These are phyloP conservation scores for Naganishia sp. DNA, from an alignment of 1,284 basidiomycete genomes.

Conservation along the genomic window DNA sequence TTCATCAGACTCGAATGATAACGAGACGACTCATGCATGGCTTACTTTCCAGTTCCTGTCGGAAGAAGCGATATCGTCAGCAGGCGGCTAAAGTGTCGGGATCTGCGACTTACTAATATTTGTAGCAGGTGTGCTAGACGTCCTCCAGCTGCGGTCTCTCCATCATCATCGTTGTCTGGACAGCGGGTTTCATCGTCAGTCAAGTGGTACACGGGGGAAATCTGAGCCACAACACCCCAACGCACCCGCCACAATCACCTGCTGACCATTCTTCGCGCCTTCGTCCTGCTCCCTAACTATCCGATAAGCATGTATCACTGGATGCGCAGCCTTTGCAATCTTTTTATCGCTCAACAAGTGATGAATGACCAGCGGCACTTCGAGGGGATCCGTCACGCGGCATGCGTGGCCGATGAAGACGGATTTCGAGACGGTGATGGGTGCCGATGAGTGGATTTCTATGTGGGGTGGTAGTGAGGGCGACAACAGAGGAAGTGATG, in stretches of 20 bases:
- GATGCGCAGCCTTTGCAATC: slow-evolving; percentile 71
- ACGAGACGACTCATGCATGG: background rate
- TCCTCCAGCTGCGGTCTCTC: slow-evolving; percentile 85
- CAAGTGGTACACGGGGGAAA: background rate
- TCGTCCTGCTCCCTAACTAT: slow-evolving; percentile 47
- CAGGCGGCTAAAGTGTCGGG: background rate
- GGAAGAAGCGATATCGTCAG: background rate
- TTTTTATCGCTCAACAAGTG: slow-evolving; percentile 68
- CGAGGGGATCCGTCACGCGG: slow-evolving; percentile 70
- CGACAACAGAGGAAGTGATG: slow-evolving; percentile 14
- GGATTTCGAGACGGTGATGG: slow-evolving; percentile 80
- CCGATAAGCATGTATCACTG: slow-evolving; percentile 77
- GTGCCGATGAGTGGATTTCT: slow-evolving; percentile 66
- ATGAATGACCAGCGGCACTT: slow-evolving; percentile 72
- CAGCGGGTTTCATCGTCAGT: background rate
- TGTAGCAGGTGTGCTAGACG: slow-evolving; percentile 83
- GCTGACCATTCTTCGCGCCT: slow-evolving; percentile 39
- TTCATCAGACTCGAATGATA: background rate
- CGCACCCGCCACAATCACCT: slow-evolving; percentile 46
- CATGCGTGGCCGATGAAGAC: slow-evolving; percentile 81
- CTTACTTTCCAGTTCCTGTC: slow-evolving; percentile 53
- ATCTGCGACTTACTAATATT: slow-evolving; percentile 65
- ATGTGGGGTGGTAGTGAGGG: slow-evolving; percentile 61
- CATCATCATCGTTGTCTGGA: slow-evolving; percentile 88
- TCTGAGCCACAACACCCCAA: slow-evolving; percentile 29